Conservation (phyloP, 805 yeast species). For the Kluyveromyces lactis region DNA sequence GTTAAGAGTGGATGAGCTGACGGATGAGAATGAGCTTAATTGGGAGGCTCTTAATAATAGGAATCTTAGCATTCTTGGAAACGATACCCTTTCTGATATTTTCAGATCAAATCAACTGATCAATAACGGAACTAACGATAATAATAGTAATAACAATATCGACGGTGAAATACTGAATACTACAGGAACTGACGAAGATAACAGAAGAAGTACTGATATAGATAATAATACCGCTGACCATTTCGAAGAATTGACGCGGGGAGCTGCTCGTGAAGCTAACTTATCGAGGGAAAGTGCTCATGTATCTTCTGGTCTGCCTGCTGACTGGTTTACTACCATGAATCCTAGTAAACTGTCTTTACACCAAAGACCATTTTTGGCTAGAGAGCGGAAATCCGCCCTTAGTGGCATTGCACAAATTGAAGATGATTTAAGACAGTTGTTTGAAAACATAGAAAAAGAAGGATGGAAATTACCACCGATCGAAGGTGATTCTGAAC, state of each 20-base stretch:
- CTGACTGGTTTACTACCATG: slow-evolving; percentile 15
- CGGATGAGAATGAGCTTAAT: neutral
- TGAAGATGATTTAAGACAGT: slow-evolving; percentile 2
- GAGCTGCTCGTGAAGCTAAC: no score
- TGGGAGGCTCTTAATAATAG: neutral
- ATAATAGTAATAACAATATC: slow-evolving; percentile 4
- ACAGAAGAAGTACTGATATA: no score
- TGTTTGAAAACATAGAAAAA: slow-evolving; percentile 2
- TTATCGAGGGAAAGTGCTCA: no score
- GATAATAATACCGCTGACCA: no score
- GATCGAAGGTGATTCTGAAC: slow-evolving; percentile 1
- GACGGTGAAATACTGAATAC: neutral
- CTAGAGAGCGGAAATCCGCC: slow-evolving; percentile 11
- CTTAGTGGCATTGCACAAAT: neutral
- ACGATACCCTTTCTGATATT: slow-evolving; percentile 3
- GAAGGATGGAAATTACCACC: slow-evolving; percentile 3
- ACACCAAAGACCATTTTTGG: neutral
- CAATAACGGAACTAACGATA: slow-evolving; percentile 6
- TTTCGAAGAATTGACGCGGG: no score
- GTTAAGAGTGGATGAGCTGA: neutral
- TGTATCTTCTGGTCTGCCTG: slow-evolving; percentile 12
- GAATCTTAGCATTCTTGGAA: no score
- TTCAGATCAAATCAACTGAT: slow-evolving; percentile 5
- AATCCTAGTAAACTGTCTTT: slow-evolving; percentile 6
- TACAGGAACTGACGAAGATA: no score